Evolutionary conservation across 805 yeast genomes (phyloP), one percentile per base, ranked within the genome.

Genomic region (Teunomyces gatunensis): DNA sequence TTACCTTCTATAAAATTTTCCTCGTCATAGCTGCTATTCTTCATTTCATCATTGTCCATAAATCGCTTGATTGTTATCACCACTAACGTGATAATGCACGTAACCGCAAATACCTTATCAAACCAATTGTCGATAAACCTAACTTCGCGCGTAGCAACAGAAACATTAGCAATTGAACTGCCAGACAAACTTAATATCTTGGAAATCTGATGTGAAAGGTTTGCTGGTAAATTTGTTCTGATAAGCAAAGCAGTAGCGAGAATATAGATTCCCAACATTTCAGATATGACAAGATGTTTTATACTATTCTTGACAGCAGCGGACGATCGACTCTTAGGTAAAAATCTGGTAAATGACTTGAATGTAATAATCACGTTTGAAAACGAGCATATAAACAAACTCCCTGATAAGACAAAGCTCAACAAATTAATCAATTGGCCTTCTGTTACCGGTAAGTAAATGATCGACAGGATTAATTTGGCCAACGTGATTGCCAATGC

Each of bases 311-410:
- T 61, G 5, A 47, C 49, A 20, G 63, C 45, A 3, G 45, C 44
- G 6, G 45, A 34, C 1, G 63, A 41, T 15, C 27, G 42, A 23
- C 57, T 49, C 6, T 54, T 47, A 5, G 57, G 52, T n/a, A 57
- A 35, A 21, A 64, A 49, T 30, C 60, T 56, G 7, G 68, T 62
- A 12, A 84, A 63, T 29, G 84, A 83, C 36, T 79, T 75, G 48
- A 85, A 76, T 0, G 91, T 84, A 35, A 75, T 66, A 42, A 76
- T 61, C 1, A 85, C 90, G 47, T 84, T 84, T 21, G 85, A 81
- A 54, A 85, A 75, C 1, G 89, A 82, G 48, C 85, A 76, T 0
- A 79, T 57, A 54, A 85, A 85, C 45, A 85, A 68, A 12, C 77
- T 73, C 9, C 84, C 80, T 0, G 88, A 80, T 12, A 85, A 58